A percentile compares a stretch with the other conserved stretches of the same genome.
Conservation (phyloP, 208 protist genomes). For the Acanthamoeba sp. region DNA sequence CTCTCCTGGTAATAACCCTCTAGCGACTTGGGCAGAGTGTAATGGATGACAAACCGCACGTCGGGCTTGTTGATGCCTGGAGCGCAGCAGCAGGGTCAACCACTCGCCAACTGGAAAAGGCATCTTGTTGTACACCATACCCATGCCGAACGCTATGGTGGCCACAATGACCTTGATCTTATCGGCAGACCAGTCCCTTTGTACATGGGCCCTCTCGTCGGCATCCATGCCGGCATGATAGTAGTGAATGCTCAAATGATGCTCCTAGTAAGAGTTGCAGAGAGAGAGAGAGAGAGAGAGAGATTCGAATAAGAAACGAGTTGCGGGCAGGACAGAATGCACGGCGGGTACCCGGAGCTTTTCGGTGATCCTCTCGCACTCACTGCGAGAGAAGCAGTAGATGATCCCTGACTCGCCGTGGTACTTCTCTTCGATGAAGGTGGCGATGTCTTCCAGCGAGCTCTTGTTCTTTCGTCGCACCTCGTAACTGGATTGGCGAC, state of each 20-base stretch:
- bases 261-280: no score
- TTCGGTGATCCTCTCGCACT: constrained; percentile 79
- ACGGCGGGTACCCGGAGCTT: constrained; percentile 14
- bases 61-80: constrained; percentile 96
- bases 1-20: constrained; percentile 89
- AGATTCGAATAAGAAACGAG: neutral
- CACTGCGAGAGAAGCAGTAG: constrained; percentile 90
- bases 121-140: neutral
- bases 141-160: constrained; percentile 74
- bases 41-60: constrained; percentile 98
- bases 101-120: neutral
- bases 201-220: constrained; percentile 32
- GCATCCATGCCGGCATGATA: constrained; percentile 46
- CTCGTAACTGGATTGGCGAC: constrained; percentile 68
- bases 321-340: neutral
- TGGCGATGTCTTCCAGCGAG: constrained; percentile 79
- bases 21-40: constrained; percentile 95
- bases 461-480: constrained; percentile 81
- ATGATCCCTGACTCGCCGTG: constrained; percentile 90
- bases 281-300: neutral
- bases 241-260: neutral
- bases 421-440: constrained; percentile 79
- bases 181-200: constrained; percentile 49
- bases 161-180: constrained; percentile 62
- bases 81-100: neutral